Conservation (phyloP, 2,329 filamentous ascomycete species). For the Aspergillus glaucus region DNA sequence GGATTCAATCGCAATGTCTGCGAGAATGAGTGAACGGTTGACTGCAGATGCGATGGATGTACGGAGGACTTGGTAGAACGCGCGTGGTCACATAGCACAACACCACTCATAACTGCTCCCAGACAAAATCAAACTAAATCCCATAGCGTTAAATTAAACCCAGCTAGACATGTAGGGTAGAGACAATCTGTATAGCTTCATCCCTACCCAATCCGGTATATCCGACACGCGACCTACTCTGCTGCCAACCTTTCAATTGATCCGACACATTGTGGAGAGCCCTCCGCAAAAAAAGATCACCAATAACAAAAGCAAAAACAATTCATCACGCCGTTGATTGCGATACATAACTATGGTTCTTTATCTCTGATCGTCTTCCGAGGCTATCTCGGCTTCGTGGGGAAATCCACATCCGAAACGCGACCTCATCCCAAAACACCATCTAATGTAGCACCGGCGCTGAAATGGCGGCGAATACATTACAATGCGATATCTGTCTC, state of each 20-base stretch:
- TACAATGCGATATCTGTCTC: conserved; percentile 10
- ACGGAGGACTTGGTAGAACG: no score
- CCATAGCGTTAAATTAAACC: no score
- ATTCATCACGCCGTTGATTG: neutral
- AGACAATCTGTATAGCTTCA: neutral
- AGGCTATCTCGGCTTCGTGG: neutral
- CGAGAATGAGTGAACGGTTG: no score
- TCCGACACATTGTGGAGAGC: no score
- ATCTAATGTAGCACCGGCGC: neutral
- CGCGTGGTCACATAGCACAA: no score
- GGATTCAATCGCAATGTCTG: no score
- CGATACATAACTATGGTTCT: no score
- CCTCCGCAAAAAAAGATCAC: neutral
- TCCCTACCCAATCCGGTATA: neutral
- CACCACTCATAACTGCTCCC: no score
- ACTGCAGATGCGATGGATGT: no score
- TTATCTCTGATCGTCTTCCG: neutral
- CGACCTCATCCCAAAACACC: neutral
- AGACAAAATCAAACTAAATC: no score
- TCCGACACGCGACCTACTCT: no score
- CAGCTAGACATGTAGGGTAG: neutral
- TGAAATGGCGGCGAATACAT: neutral
- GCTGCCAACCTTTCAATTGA: no score
- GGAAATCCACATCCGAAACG: neutral
- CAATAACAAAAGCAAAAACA: neutral